Percentiles rank a stretch among this genome's conserved stretches.
Conservation (phyloP, 371 early-diverging fungal genomes). For the Rhizopus arrhizus region DNA sequence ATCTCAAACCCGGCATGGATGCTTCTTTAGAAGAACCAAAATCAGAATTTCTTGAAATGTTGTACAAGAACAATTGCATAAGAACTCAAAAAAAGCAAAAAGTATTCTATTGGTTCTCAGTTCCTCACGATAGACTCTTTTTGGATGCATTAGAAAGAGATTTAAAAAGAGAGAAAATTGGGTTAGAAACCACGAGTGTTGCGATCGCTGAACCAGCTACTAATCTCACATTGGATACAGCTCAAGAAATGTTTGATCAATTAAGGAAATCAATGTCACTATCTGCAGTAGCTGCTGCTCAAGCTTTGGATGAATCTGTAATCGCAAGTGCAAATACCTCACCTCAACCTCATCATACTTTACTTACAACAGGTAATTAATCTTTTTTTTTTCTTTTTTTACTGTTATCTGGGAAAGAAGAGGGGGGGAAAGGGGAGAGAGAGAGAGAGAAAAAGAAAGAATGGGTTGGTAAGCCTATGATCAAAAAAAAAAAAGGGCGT, state of each 20-base stretch:
- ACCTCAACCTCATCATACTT: conserved; percentile 2
- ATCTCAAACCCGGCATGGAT: conserved; percentile 97
- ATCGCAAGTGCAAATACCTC: conserved; percentile 9
- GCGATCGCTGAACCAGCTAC: conserved; percentile 64
- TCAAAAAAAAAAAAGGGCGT: conserved; percentile 3
- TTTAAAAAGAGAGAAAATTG: conserved; percentile 90
- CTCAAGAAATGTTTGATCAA: conserved; percentile 63
- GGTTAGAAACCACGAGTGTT: conserved; percentile 76
- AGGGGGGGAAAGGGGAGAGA: not conserved
- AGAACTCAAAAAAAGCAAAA: conserved; percentile 99
- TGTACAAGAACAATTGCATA: conserved; percentile 98
- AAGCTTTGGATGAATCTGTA: conserved; percentile 29
- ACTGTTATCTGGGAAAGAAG: not conserved
- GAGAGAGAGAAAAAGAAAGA: no score
- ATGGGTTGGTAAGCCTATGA: not conserved
- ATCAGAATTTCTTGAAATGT: conserved; percentile 94
- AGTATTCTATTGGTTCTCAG: conserved; percentile 99
- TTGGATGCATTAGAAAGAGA: conserved; percentile 99
- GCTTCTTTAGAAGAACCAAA: conserved; percentile 97
- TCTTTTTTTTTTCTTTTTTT: conserved; percentile 6
- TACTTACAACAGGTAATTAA: conserved; percentile 26
- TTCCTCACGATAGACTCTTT: conserved; percentile 95
- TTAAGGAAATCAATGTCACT: conserved; percentile 48
- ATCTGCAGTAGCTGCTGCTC: conserved; percentile 39
- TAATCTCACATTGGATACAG: conserved; percentile 58